Evolutionary conservation across 345 rosid species (phyloP), one percentile per base, ranked within the genome.

Genomic region (Schrenkiella parvula): DNA sequence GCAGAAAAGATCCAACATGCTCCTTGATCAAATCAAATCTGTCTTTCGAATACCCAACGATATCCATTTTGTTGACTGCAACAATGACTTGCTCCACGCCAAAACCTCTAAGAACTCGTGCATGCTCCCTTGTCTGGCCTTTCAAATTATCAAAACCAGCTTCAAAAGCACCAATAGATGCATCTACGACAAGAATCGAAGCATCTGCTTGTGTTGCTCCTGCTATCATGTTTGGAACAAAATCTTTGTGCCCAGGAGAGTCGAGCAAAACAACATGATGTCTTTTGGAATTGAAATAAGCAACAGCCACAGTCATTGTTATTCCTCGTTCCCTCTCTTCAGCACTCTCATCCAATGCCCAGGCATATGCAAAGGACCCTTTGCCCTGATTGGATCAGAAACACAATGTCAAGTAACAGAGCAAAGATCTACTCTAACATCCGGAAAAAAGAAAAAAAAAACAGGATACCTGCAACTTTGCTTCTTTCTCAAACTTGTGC

Each of bases 321-420:
- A 95, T 86, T 77, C 99, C 99, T 55, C 98, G 84, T 78, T 95
- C 97, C 79, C 99, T 88, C 80, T 95, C 99, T 86, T 95, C 98
- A 25, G 90, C 79, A 77, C 99, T 95, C 87, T 91, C 97, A 81
- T 95, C 99, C 80, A 95, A 73, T 62, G 97, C 97, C 99, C 98
- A 95, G 18, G 99, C 98, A 82, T 86, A 95, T 57, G 99, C 92
- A 79, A 95, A 95, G 12, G 99, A 95, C 38, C 97, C 93, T 81
- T 91, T 95, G 1, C 99, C 99, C 99, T 93, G 77, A 64, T 72
- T 28, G 50, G 76, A 73, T 39, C 31, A 66, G 8, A 73, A 37
- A 75, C 43, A 65, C 42, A 14, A 58, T 42, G 60, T 74, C 51
- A 78, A 80, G 47, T 53, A 57, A 73, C 17, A 60, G 67, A 72